These are phyloP conservation scores for Penicillium psychrofluorescens DNA, from an alignment of 495 filamentous ascomycete genomes.

Conservation along the genomic window DNA sequence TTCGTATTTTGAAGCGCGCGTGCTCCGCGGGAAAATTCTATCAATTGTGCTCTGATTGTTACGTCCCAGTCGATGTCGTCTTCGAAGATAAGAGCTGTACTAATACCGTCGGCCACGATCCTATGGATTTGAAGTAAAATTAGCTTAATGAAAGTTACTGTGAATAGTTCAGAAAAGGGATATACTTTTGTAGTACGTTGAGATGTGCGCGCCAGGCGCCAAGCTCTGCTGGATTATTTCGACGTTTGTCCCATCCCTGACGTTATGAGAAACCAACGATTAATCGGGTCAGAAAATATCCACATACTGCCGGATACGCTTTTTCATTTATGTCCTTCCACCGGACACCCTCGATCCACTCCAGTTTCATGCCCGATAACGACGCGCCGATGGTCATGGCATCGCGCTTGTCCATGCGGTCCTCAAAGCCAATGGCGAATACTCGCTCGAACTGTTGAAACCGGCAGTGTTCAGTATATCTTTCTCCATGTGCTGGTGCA, in stretches of 20 bases:
- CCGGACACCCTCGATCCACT: slow-evolving; percentile 40
- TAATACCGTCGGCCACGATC: not conserved
- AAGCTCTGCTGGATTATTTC: not conserved
- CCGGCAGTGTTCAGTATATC: not conserved
- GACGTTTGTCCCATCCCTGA: not conserved
- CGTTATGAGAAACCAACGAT: not conserved
- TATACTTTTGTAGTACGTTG: not conserved
- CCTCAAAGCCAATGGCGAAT: slow-evolving; percentile 46
- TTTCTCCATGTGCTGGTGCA: not conserved
- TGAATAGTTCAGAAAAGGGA: not conserved
- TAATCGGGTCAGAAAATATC: too few species aligned
- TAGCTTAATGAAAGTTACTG: not conserved
- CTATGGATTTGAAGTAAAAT: not conserved
- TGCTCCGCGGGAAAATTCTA: not conserved
- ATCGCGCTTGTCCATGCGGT: slow-evolving; percentile 49
- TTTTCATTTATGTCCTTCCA: slow-evolving; percentile 31
- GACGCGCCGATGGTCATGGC: slow-evolving; percentile 40
- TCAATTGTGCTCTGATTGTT: slow-evolving; percentile 19
- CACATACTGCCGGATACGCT: slow-evolving; percentile 12
- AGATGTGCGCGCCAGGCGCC: slow-evolving; percentile 27
- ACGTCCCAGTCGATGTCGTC: slow-evolving; percentile 43
- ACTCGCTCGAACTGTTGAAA: slow-evolving; percentile 28
- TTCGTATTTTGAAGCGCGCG: not conserved
- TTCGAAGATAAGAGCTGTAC: slow-evolving; percentile 37
- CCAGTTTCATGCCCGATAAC: slow-evolving; percentile 34